phyloP scores from a whole-genome alignment of 2,329 filamentous ascomycete genomes.

The Neopestalotiopsis rosae region DNA sequence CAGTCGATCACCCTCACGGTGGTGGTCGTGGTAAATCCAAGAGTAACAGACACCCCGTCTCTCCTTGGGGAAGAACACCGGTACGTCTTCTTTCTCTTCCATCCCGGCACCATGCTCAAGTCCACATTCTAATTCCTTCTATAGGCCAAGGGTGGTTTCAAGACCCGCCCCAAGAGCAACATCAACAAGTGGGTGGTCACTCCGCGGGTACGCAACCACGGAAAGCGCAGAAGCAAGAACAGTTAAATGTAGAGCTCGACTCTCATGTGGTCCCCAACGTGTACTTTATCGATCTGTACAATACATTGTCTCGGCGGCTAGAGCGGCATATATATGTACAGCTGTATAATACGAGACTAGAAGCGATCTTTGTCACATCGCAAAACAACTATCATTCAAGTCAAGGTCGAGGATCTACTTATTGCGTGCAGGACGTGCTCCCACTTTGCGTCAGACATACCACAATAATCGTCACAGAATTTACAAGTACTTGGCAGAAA shows the following conservation, averaged over 20 bases:
- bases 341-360: constrained; percentile 32
- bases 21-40: constrained; percentile 99
- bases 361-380: neutral
- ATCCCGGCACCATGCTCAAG: neutral
- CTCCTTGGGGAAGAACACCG: constrained; percentile 87
- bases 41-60: constrained; percentile 94
- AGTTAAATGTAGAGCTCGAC: constrained; percentile 28
- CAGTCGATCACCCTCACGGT: constrained; percentile 94
- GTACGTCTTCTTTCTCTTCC: constrained; percentile 60
- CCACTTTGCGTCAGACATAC: no score
- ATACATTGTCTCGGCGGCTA: constrained; percentile 25
- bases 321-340: constrained; percentile 33
- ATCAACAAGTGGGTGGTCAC: constrained; percentile 90
- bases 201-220: constrained; percentile 84
- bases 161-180: constrained; percentile 88
- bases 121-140: constrained; percentile 34
- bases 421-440: neutral
- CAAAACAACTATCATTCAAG: neutral
- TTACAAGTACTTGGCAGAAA: no score
- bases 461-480: no score
- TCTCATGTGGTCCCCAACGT: constrained; percentile 19
- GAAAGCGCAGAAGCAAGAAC: constrained; percentile 78
- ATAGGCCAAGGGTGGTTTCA: constrained; percentile 84
- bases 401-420: neutral
- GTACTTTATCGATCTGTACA: constrained; percentile 37